These are phyloP conservation scores for Podochytrium sp. DNA, from an alignment of 192 early-diverging fungal genomes.

Conservation along the genomic window DNA sequence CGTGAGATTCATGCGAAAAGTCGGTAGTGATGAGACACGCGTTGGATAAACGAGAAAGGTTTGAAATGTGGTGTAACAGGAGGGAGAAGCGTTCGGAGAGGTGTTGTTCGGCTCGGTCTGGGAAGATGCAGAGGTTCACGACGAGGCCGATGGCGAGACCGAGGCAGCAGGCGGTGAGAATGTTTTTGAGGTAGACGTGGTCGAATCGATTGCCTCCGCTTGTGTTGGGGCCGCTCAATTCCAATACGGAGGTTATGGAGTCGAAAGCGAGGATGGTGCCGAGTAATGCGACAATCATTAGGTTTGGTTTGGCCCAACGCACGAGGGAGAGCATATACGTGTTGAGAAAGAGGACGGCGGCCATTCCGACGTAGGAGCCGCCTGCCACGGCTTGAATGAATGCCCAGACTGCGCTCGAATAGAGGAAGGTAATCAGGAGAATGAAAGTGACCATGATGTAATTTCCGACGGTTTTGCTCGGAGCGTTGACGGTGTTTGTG, in stretches of 20 bases:
- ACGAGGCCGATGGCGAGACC: constrained; percentile 10
- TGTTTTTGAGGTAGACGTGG: neutral
- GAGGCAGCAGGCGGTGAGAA: neutral
- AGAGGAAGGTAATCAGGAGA: neutral
- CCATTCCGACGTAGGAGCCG: neutral
- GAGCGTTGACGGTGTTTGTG: constrained; percentile 9
- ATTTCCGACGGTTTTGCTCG: constrained; percentile 28
- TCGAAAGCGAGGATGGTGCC: neutral
- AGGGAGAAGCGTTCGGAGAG: neutral
- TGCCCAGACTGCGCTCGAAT: neutral
- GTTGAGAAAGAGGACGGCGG: constrained; percentile 5
- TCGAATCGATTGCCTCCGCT: constrained; percentile 9
- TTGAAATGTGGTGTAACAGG: too few species aligned
- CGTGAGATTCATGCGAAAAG: neutral
- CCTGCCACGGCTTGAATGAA: constrained; percentile 4
- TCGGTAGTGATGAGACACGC: neutral
- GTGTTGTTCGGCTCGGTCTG: constrained; percentile 28
- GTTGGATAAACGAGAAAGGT: neutral
- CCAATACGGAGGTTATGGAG: constrained; percentile 17
- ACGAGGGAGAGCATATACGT: constrained; percentile 15
- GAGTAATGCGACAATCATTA: neutral
- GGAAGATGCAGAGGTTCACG: constrained; percentile 23
- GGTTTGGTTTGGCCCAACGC: neutral
- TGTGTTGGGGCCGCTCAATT: neutral
- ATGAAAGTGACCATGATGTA: neutral